These are phyloP conservation scores for Aspergillus sp. DNA, from an alignment of 2,329 filamentous ascomycete genomes.

Conservation along the genomic window DNA sequence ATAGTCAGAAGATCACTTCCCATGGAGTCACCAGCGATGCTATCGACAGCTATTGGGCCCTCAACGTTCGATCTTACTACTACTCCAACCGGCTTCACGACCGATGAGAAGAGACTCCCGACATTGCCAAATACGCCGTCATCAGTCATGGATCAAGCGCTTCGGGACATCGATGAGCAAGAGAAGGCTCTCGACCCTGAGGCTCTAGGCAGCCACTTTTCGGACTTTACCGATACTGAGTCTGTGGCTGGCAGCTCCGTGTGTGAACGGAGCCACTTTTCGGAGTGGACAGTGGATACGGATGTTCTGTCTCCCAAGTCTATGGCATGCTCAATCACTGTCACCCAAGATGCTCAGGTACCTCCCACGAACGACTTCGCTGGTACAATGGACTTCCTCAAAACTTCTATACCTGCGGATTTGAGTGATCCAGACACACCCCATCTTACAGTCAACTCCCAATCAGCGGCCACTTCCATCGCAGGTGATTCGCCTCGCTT, in stretches of 20 bases:
- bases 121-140: slow-evolving; percentile 51
- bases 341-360: slow-evolving; percentile 29
- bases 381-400: slow-evolving; percentile 26
- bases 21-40: slow-evolving; percentile 25
- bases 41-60: slow-evolving; percentile 20
- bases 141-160: slow-evolving; percentile 46
- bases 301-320: slow-evolving; percentile 40
- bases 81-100: slow-evolving; percentile 31
- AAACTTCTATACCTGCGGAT: slow-evolving; percentile 24
- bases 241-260: slow-evolving; percentile 33
- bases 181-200: slow-evolving; percentile 37
- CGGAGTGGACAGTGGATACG: slow-evolving; percentile 44
- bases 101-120: slow-evolving; percentile 45
- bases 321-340: slow-evolving; percentile 38
- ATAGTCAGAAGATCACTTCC: slow-evolving; percentile 13
- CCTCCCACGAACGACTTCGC: slow-evolving; percentile 23
- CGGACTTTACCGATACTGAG: slow-evolving; percentile 40
- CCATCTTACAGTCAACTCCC: slow-evolving; percentile 35
- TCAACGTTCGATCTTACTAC: slow-evolving; percentile 20
- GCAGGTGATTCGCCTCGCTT: slow-evolving; percentile 29
- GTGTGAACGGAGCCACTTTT: slow-evolving; percentile 41
- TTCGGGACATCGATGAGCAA: slow-evolving; percentile 37
- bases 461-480: slow-evolving; percentile 33
- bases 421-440: slow-evolving; percentile 41
- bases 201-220: slow-evolving; percentile 45